These are phyloP conservation scores for Penicillium sp. DNA, from an alignment of 2,329 filamentous ascomycete genomes.

Conservation along the genomic window DNA sequence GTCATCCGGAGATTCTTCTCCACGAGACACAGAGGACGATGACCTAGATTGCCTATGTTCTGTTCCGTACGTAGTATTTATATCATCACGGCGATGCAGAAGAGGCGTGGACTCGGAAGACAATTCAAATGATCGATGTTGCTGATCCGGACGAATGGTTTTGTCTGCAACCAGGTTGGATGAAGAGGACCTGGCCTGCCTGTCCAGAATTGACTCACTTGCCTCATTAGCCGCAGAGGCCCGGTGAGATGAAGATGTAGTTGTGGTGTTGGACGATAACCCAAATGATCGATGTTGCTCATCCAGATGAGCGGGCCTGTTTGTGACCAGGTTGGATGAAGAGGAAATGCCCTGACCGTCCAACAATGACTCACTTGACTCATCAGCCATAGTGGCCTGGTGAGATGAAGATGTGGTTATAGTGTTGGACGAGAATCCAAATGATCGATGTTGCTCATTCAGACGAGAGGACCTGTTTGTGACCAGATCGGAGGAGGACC, in stretches of 20 bases:
- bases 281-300: no score
- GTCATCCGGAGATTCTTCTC: slow-evolving; percentile 15
- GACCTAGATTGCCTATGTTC: slow-evolving; percentile 17
- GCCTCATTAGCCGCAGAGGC: no score
- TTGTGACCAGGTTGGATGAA: slow-evolving; percentile 5
- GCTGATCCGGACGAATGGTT: slow-evolving; percentile 15
- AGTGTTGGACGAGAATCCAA: slow-evolving; percentile 38
- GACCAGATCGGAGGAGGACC: slow-evolving; percentile 19
- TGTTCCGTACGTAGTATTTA: slow-evolving; percentile 32
- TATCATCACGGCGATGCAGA: slow-evolving; percentile 36
- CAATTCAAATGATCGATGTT: slow-evolving; percentile 31
- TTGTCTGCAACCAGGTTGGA: slow-evolving; percentile 16
- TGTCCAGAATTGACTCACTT: no score
- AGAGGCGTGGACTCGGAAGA: slow-evolving; percentile 47
- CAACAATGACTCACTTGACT: slow-evolving; percentile 33
- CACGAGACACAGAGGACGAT: slow-evolving; percentile 23
- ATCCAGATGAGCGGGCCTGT: no score
- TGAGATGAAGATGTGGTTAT: not conserved
- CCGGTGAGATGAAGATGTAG: no score
- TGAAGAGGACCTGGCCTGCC: slow-evolving; percentile 18
- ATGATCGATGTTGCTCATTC: slow-evolving; percentile 26
- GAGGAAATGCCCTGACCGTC: slow-evolving; percentile 24
- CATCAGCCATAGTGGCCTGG: slow-evolving; percentile 34
- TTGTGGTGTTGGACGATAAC: no score
- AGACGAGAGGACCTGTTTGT: slow-evolving; percentile 16